Base-by-base conservation (phyloP, 768 basidiomycete genomes). In the Stropharia rugosoannulata region DNA sequence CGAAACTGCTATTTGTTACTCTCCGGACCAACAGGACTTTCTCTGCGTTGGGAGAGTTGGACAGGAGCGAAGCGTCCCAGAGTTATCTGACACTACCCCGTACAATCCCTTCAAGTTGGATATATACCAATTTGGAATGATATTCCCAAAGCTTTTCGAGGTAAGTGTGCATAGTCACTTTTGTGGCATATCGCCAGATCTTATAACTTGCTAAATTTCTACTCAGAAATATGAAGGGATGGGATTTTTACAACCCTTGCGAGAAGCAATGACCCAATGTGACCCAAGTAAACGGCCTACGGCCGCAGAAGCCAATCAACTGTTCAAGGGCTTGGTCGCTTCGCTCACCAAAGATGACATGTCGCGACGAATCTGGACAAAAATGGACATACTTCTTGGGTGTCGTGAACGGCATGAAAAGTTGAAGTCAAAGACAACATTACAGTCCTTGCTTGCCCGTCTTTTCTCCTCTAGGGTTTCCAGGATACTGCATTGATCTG, bases 71-170 rank as follows among this genome's bases (percentile, higher is more conserved):
- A 51, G 56, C 15, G 64, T 64, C 15, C 68, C 72, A 1, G 68
- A 70, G 49, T 54, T 66, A 12, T 63, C 62, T 8, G 16, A 49
- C 2, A 50, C 51, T 13, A 46, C 61, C 2, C 65, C 66, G 1
- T 70, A 68, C 38, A 62, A 73, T 53, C 66, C 70, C 0, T 73
- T 70, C 57, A 64, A 63, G 13, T 51, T 68, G 1, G 71, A 71
- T 57, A 49, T 71, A 1, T 71, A 64, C 42, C 65, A 67, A 37
- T 43, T 72, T 0, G 68, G 70, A 3, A 57, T 51, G 13, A 54
- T 59, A 7, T 43, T 68, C 11, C 16, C 54, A 1, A 27, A 10
- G 0, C n/a, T 62, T 3, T 32, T 53, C 3, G 36, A 54, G n/a
- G 61, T 58, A 12, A 27, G 45, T 25, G 8, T 27, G n/a, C 22